Percentiles rank a stretch among this genome's conserved stretches.
These are phyloP conservation scores for Stemphylium beticola DNA, from an alignment of 2,329 filamentous ascomycete species.

Conservation along the genomic window DNA sequence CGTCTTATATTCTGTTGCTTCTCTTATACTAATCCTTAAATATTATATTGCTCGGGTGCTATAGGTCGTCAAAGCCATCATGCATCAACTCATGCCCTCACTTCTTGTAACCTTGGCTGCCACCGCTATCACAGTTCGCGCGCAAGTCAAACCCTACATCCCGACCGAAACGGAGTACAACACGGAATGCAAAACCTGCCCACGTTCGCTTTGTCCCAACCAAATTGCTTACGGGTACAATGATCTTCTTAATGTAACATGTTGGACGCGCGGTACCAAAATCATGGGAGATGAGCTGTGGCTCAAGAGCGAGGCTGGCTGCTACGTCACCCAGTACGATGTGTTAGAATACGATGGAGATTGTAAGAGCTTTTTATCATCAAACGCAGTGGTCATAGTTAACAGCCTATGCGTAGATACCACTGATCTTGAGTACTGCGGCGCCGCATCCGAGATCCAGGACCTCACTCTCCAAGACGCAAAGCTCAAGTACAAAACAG, in stretches of 20 bases:
- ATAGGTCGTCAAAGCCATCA: background rate
- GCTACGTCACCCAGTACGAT: constrained; percentile 42
- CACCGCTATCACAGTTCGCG: background rate
- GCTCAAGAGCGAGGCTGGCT: constrained; percentile 35
- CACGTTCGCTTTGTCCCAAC: constrained; percentile 37
- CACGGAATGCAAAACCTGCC: constrained; percentile 43
- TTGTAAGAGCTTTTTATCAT: constrained; percentile 18
- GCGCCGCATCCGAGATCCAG: constrained; percentile 31
- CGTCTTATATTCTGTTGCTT: background rate
- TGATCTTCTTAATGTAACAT: constrained; percentile 34
- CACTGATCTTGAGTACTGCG: constrained; percentile 35
- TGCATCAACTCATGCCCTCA: background rate
- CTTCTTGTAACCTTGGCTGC: background rate
- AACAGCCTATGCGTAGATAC: constrained; percentile 18
- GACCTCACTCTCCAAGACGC: constrained; percentile 31
- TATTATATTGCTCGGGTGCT: background rate
- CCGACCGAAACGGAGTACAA: constrained; percentile 28
- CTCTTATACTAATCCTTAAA: too few species aligned
- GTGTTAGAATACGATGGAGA: constrained; percentile 32
- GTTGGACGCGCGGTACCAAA: constrained; percentile 39
- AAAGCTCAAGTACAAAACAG: constrained; percentile 36
- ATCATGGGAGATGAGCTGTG: constrained; percentile 37
- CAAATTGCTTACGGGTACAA: constrained; percentile 20
- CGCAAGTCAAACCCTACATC: constrained; percentile 25
- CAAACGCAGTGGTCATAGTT: background rate